Base-by-base conservation (phyloP, 106 monocot species). In the Iris macrosiphon region DNA sequence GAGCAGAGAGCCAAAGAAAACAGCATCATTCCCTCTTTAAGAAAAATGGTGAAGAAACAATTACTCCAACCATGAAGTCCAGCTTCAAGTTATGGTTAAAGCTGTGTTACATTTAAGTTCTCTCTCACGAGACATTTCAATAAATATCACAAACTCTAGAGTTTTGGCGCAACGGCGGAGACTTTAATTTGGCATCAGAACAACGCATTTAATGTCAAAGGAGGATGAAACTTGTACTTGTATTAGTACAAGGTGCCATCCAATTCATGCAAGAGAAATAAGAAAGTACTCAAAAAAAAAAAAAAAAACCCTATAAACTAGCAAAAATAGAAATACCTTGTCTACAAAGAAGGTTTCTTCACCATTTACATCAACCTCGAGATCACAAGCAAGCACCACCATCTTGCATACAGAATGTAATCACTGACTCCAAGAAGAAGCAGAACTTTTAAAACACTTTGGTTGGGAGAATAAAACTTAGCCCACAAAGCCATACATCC, bases 401-500 rank as follows among this genome's bases (percentile, higher is more conserved):
- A n/a, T n/a, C n/a, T 52, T 40, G 28, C 29, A 27, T 4, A 26
- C n/a, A n/a, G n/a, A 34, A 49, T n/a, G n/a, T 22, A 11, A 25
- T 7, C 18, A 57, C 1, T 19, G 40, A 40, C 34, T 57, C 17
- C 35, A 21, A 61, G 14, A 46, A 31, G 14, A 29, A n/a, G n/a
- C n/a, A n/a, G n/a, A n/a, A n/a, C n/a, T n/a, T n/a, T n/a, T n/a
- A n/a, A n/a, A n/a, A n/a, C n/a, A n/a, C n/a, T n/a, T n/a, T n/a
- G n/a, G n/a, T n/a, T n/a, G n/a, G n/a, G n/a, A 52, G 31, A 52
- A 43, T 10, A 9, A 52, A 61, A 69, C 40, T 17, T 31, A 62
- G 57, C 31, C 27, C 52, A 71, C 26, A 80, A 67, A 69, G 67
- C 71, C 45, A 61, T 71, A 51, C 48, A 61, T 70, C 52, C 48